Evolutionary conservation across 2,329 filamentous ascomycete genomes (phyloP).

Genomic region (Ceratocystis smalleyi): DNA sequence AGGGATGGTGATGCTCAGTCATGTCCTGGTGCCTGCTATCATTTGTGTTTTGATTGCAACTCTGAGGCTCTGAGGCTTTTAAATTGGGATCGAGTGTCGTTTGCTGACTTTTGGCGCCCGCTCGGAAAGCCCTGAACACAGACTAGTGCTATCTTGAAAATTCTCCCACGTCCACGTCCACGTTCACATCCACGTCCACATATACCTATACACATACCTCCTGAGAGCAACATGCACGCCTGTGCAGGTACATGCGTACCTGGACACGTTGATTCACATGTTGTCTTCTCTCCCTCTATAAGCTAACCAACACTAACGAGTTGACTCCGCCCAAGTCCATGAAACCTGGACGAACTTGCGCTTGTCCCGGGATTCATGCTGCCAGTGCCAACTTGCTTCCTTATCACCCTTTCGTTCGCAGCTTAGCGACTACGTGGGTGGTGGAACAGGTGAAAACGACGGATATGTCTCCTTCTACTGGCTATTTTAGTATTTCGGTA

Average conservation of each 20-base stretch:
- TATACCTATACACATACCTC: background rate
- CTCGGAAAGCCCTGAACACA: background rate
- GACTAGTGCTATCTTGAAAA: background rate
- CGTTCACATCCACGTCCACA: background rate
- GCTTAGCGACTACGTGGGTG: background rate
- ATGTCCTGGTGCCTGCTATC: no score
- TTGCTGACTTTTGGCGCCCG: background rate
- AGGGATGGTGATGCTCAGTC: conserved; percentile 10
- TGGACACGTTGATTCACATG: background rate
- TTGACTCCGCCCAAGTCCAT: background rate
- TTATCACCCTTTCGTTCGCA: background rate
- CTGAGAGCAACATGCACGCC: background rate
- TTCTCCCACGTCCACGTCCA: background rate
- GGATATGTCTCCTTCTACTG: background rate
- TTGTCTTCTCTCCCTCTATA: background rate
- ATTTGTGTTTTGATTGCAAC: conserved; percentile 5
- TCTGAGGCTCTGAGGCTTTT: conserved; percentile 17
- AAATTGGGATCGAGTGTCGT: background rate
- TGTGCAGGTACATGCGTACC: background rate
- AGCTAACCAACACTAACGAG: background rate
- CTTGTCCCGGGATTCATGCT: background rate
- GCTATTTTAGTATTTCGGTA: background rate
- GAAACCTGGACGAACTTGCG: background rate
- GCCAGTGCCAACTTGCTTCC: background rate
- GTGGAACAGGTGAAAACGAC: background rate